Conservation (phyloP, 2,329 filamentous ascomycete species). For the Myrmaecium sp. region DNA sequence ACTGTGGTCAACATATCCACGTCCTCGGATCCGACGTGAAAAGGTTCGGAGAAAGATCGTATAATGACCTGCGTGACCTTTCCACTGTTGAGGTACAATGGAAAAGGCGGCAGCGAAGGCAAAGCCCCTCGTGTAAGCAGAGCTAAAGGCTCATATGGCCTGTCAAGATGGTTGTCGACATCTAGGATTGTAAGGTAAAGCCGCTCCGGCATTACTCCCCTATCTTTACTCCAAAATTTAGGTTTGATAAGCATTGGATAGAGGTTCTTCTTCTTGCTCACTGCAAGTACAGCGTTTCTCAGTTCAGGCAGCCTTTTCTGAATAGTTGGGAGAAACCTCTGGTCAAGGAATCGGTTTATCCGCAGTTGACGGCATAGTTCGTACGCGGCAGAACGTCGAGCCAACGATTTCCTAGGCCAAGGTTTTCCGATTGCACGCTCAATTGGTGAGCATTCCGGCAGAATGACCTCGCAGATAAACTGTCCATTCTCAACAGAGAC, state of each 20-base stretch:
- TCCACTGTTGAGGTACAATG: conserved; percentile 53
- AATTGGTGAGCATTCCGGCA: conserved; percentile 62
- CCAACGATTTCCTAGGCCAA: conserved; percentile 53
- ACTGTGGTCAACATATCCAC: conserved; percentile 48
- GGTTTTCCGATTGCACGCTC: conserved; percentile 45
- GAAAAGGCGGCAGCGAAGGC: conserved; percentile 48
- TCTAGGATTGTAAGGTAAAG: conserved; percentile 48
- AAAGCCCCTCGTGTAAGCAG: conserved; percentile 52
- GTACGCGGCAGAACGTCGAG: conserved; percentile 81
- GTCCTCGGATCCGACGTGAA: conserved; percentile 28
- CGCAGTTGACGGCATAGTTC: conserved; percentile 58
- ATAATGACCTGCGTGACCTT: conserved; percentile 41
- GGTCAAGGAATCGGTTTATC: conserved; percentile 50
- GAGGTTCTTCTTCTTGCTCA: conserved; percentile 57
- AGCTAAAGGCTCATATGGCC: conserved; percentile 45
- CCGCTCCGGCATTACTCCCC: conserved; percentile 27
- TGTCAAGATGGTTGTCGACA: conserved; percentile 42
- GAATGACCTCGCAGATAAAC: conserved; percentile 60
- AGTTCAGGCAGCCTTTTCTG: conserved; percentile 57
- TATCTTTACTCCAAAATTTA: conserved; percentile 43
- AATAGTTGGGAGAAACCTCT: conserved; percentile 57
- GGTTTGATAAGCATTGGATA: conserved; percentile 75
- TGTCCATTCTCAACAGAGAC: conserved; percentile 37
- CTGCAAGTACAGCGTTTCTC: conserved; percentile 71
- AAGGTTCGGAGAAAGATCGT: conserved; percentile 22